These are phyloP conservation scores for Tritrichomonas musculus DNA, from an alignment of 208 protist species.

Conservation along the genomic window DNA sequence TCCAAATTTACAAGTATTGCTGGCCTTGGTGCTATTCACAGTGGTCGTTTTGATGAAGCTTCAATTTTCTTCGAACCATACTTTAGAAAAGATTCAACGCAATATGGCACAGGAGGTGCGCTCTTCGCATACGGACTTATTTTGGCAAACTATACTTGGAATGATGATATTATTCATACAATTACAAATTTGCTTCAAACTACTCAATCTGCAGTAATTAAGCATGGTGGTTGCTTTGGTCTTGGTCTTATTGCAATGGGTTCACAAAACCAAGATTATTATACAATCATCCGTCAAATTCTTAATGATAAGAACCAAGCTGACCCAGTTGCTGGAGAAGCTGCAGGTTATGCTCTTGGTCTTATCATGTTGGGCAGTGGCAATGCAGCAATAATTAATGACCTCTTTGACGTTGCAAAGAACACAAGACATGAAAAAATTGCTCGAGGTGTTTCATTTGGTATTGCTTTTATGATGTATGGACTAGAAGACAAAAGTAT, in stretches of 20 bases:
- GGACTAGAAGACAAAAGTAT: slow-evolving; percentile 85
- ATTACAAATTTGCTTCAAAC: not conserved
- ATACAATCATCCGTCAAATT: not conserved
- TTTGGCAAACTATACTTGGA: not conserved
- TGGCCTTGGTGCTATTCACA: not conserved
- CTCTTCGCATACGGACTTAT: not conserved
- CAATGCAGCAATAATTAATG: not conserved
- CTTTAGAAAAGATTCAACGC: no score
- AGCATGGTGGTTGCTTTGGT: not conserved
- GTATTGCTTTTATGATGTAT: slow-evolving; percentile 85
- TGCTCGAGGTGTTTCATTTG: slow-evolving; percentile 88
- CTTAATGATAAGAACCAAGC: not conserved
- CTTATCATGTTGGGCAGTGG: not conserved
- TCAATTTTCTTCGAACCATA: not conserved
- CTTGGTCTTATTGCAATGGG: not conserved
- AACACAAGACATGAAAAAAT: slow-evolving; percentile 99
- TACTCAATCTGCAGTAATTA: not conserved
- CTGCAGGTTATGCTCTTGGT: not conserved
- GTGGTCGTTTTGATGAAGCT: not conserved
- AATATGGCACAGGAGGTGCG: not conserved
- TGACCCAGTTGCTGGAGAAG: not conserved
- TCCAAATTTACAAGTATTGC: not conserved
- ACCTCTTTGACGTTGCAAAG: slow-evolving; percentile 54
- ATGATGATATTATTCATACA: not conserved
- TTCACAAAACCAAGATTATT: not conserved